Evolutionary conservation across 345 rosid genomes (phyloP).

Genomic region (Eucalyptus leucophloia): DNA sequence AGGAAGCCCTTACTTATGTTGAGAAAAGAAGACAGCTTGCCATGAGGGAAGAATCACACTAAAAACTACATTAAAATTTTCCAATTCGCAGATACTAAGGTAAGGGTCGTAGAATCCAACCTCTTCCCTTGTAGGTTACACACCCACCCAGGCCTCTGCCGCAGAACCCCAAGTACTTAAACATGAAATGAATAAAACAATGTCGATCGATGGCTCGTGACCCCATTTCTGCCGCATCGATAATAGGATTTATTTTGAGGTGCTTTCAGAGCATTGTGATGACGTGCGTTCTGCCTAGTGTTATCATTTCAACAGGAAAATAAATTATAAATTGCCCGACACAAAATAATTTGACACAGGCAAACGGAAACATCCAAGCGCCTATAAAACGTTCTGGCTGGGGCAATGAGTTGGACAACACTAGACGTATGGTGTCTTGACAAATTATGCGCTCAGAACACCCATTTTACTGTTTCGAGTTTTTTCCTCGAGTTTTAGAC

Average conservation of each 20-base stretch:
- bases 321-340: not conserved
- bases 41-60: not conserved
- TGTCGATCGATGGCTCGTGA: not conserved
- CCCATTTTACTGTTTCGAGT: not conserved
- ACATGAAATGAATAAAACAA: not conserved
- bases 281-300: not conserved
- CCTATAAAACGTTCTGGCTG: not conserved
- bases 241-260: not conserved
- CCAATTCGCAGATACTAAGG: not conserved
- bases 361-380: not conserved
- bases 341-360: not conserved
- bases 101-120: not conserved
- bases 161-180: not conserved
- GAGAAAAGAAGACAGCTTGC: not conserved
- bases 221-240: not conserved
- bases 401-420: not conserved
- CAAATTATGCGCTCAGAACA: not conserved
- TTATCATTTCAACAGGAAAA: not conserved
- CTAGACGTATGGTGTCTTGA: not conserved
- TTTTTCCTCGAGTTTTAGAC: not conserved
- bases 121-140: not conserved
- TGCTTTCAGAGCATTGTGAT: not conserved
- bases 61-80: not conserved
- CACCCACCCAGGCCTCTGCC: not conserved
- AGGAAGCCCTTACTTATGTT: not conserved